phyloP scores from a whole-genome alignment of 2,329 filamentous ascomycete species.

The Chaetomiaceae sp. region DNA sequence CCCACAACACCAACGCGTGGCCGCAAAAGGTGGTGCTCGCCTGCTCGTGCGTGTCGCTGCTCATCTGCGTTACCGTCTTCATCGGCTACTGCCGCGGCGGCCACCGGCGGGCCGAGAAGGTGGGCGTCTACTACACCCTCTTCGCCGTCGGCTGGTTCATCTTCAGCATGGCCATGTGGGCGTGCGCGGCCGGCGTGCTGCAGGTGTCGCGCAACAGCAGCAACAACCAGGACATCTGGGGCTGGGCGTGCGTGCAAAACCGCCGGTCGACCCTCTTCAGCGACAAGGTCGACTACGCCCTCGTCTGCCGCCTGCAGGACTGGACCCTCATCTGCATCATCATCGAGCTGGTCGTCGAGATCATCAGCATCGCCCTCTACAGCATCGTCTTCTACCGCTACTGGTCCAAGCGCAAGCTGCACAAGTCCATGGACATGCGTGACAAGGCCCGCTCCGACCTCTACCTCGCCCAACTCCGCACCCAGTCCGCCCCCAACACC shows the following conservation, averaged over 20 bases:
- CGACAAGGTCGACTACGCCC: constrained; percentile 77
- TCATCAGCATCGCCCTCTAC: constrained; percentile 88
- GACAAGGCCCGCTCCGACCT: constrained; percentile 92
- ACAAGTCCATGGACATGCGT: constrained; percentile 93
- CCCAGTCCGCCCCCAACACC: constrained; percentile 90
- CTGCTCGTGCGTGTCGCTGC: constrained; percentile 75
- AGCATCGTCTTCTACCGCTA: constrained; percentile 94
- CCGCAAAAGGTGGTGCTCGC: constrained; percentile 79
- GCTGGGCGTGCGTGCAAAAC: constrained; percentile 95
- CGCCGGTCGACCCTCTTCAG: constrained; percentile 70
- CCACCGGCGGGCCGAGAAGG: constrained; percentile 83
- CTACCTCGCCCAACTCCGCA: constrained; percentile 79
- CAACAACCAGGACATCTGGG: constrained; percentile 87
- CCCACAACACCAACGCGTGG: constrained; percentile 73
- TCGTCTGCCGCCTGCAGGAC: constrained; percentile 87
- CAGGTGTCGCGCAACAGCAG: constrained; percentile 71
- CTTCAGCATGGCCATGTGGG: constrained; percentile 90
- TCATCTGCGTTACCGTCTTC: constrained; percentile 75
- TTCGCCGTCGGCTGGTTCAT: constrained; percentile 94
- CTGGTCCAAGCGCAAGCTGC: constrained; percentile 91
- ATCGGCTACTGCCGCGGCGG: constrained; percentile 83
- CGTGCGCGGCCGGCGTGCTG: constrained; percentile 75
- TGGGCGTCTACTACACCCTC: constrained; percentile 89
- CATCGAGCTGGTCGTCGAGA: constrained; percentile 91
- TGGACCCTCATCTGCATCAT: constrained; percentile 96